Conservation (phyloP, 208 protist species). For the Crithidia fasciculata region DNA sequence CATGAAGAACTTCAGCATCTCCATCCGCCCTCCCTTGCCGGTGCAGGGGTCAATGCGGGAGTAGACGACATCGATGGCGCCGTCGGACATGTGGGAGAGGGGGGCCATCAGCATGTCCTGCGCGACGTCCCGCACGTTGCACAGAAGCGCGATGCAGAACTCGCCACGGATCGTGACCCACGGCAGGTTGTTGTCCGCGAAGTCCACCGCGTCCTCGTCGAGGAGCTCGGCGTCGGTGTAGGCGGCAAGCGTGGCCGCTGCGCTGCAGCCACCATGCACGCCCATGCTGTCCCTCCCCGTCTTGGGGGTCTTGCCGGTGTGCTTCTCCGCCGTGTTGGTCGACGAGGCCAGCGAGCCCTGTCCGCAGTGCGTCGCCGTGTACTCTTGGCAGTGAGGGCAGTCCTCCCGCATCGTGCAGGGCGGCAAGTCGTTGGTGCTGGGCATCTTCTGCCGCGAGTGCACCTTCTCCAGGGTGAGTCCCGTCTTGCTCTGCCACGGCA, state of each 20-base stretch:
- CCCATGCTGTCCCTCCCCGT: not conserved
- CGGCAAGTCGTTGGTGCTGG: slow-evolving; percentile 42
- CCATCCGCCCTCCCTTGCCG: slow-evolving; percentile 44
- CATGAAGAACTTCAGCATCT: slow-evolving; percentile 78
- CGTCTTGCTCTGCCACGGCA: slow-evolving; percentile 61
- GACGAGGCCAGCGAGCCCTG: slow-evolving; percentile 17
- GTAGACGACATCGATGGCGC: slow-evolving; percentile 83
- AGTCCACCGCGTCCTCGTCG: slow-evolving; percentile 64
- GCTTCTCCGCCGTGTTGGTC: slow-evolving; percentile 12
- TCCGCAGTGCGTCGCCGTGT: slow-evolving; percentile 28
- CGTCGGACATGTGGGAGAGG: slow-evolving; percentile 74
- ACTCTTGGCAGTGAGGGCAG: slow-evolving; percentile 71
- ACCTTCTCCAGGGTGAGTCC: slow-evolving; percentile 72
- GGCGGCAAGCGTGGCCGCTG: slow-evolving; percentile 18
- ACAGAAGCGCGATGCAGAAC: slow-evolving; percentile 70
- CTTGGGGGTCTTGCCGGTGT: slow-evolving; percentile 8
- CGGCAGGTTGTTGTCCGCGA: slow-evolving; percentile 57
- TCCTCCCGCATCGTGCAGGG: slow-evolving; percentile 62
- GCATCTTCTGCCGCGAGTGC: slow-evolving; percentile 43
- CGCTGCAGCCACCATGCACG: slow-evolving; percentile 2
- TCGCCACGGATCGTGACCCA: slow-evolving; percentile 82
- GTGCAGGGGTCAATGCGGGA: slow-evolving; percentile 41
- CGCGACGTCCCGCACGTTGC: slow-evolving; percentile 70
- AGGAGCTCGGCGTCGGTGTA: slow-evolving; percentile 47
- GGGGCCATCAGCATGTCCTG: slow-evolving; percentile 86